Evolutionary conservation across 306 rosid genomes (phyloP), one percentile per base, ranked within the genome.

Genomic region (Echinosophora koreensis): DNA sequence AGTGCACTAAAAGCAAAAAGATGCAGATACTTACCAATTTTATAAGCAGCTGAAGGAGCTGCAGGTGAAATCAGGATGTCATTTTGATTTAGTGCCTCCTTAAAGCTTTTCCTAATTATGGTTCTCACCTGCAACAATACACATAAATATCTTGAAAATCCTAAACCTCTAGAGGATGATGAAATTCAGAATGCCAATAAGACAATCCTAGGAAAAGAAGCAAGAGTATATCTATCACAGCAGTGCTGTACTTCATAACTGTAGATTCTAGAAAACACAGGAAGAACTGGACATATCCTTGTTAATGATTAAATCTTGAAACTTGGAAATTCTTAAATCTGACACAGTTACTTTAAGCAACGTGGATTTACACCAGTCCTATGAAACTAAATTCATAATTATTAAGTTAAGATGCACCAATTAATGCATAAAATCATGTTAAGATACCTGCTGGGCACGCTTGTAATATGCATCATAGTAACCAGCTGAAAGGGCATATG

Each of bases 401-500:
- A 85, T 42, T 64, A 61, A 22, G 62, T 67, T 44, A 61, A 50
- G 50, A 68, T 8, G 28, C 22, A 73, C 65, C 71, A 66, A 77
- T 17, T 58, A 66, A 51, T 8, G 14, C 42, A 59, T 44, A 57
- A 66, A 71, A 58, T 9, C 69, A 72, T 66, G 37, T 35, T 58
- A 32, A 4, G 51, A 55, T 84, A 95, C 99, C 99, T 95, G 99
- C 77, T 95, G 99, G 71, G 99, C 99, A 3, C 96, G 96, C 84
- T 95, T 95, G 92, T 95, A 92, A 84, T 89, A 95, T 74, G 97
- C 97, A 85, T 95, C 99, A 86, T 95, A 95, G 83, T 95, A 95
- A 83, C 97, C 99, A 64, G 99, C 97, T 44, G 99, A 95, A 82
- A 95, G 99, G 35, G 96, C 97, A 84, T 95, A 95, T 28, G 97